Evolutionary conservation across 164 flowering plant genomes (phyloP), one percentile per base, ranked within the genome.

Genomic region (Aristolochia contorta): DNA sequence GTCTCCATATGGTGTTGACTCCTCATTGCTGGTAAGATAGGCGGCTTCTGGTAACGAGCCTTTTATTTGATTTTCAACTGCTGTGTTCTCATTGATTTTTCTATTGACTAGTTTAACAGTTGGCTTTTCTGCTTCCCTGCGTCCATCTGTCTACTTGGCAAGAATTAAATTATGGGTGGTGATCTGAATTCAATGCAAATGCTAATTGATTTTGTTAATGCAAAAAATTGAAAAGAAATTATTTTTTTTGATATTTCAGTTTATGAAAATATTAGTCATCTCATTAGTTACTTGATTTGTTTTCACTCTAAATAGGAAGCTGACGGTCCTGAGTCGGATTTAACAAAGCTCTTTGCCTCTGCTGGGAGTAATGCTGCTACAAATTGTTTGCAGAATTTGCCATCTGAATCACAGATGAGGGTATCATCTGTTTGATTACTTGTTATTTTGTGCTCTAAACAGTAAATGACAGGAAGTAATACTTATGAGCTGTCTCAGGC

Each of bases 261-360:
- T 37, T 37, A 37, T 37, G 43, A 6, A 37, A 3, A 37, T 37
- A 37, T 37, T 3, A 37, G 43, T 37, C 33, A 48, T 16, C 22
- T 49, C 22, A 6, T 49, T 49, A 3, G 57, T 20, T 54, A 24
- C 57, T 54, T 21, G 23, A 14, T 49, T 22, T 22, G 22, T 27
- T 49, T 58, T 62, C 1, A 32, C 30, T 62, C 63, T 59, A 15
- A 27, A 60, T 69, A 94, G 99, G 97, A 84, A 67, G 77, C 41
- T 76, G 97, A 88, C 65, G 58, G 71, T 66, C 91, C 96, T 51
- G 97, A 91, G 69, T 65, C 80, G 63, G 97, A 93, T 45, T 83
- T 94, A 57, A 92, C 99, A 21, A 84, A 73, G 61, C 93, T 94
- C 51, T 88, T 93, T 79, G 82, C 95, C 47, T 85, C 93, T 72